Percentiles rank a stretch among this genome's conserved stretches.
Conservation (phyloP, 768 basidiomycete species). For the Leccinum arenicola region DNA sequence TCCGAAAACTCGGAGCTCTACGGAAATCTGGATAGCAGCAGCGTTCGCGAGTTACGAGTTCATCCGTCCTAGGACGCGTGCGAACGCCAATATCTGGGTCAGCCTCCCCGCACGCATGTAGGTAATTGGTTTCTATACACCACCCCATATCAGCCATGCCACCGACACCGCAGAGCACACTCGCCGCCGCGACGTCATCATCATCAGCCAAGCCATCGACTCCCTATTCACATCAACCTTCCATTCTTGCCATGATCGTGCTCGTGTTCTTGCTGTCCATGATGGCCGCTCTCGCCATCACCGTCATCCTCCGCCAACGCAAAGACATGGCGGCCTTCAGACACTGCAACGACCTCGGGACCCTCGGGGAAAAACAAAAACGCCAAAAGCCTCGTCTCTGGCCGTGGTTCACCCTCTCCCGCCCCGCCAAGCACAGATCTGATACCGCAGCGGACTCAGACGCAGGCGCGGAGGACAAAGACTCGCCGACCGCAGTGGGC, state of each 20-base stretch:
- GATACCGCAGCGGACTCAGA: background rate
- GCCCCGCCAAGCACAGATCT: background rate
- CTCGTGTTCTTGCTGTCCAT: constrained; percentile 16
- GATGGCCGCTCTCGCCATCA: constrained; percentile 20
- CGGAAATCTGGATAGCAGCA: too few species aligned
- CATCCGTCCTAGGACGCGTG: background rate
- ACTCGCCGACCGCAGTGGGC: constrained; percentile 16
- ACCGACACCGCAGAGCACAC: constrained; percentile 11
- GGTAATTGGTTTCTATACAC: background rate
- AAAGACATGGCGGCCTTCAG: background rate
- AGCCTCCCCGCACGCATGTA: constrained; percentile 12
- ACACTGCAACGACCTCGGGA: background rate
- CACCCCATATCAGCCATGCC: constrained; percentile 10
- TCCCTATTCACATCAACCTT: constrained; percentile 8
- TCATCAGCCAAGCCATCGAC: background rate
- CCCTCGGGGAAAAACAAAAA: background rate
- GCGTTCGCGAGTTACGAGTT: too few species aligned
- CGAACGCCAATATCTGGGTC: background rate
- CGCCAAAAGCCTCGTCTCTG: background rate
- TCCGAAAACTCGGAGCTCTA: background rate
- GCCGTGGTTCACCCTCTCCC: constrained; percentile 6
- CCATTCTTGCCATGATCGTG: constrained; percentile 20
- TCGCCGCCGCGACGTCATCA: background rate
- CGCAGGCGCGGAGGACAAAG: background rate
- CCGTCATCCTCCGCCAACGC: constrained; percentile 22